A percentile compares a stretch with the other conserved stretches of the same genome.
Conservation (phyloP, 2,329 filamentous ascomycete species). For the Ilyonectria sp. region DNA sequence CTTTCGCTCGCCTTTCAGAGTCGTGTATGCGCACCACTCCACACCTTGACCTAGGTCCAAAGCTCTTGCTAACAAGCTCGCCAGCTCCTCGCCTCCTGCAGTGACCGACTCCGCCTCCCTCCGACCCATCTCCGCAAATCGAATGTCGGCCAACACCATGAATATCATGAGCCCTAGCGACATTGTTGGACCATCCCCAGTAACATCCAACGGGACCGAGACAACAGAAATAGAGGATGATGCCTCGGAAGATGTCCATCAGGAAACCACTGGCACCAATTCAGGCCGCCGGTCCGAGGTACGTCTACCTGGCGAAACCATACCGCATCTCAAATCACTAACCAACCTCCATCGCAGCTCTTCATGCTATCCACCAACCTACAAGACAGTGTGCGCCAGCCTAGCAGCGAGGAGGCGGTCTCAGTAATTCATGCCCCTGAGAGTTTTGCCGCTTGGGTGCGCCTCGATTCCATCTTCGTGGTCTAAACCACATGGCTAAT, state of each 20-base stretch:
- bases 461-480: slow-evolving; percentile 40
- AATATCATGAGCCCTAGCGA: slow-evolving; percentile 75
- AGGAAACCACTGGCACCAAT: slow-evolving; percentile 36
- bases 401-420: slow-evolving; percentile 81
- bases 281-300: slow-evolving; percentile 51
- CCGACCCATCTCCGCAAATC: slow-evolving; percentile 66
- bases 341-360: slow-evolving; percentile 53
- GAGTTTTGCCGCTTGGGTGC: slow-evolving; percentile 85
- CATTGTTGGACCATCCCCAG: slow-evolving; percentile 84
- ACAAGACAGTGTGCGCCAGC: slow-evolving; percentile 69
- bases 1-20: slow-evolving; percentile 64
- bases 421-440: slow-evolving; percentile 94
- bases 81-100: slow-evolving; percentile 55
- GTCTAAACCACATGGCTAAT: slow-evolving; percentile 4
- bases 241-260: slow-evolving; percentile 71
- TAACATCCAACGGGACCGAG: slow-evolving; percentile 88
- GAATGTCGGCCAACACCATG: slow-evolving; percentile 65
- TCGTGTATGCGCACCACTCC: slow-evolving; percentile 61
- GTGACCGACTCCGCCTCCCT: slow-evolving; percentile 63
- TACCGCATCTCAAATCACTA: neutral
- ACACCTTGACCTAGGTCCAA: neutral
- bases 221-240: slow-evolving; percentile 90
- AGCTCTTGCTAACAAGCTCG: slow-evolving; percentile 29
- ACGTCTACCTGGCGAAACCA: slow-evolving; percentile 18
- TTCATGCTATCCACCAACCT: slow-evolving; percentile 71